Percentiles rank a stretch among this genome's conserved stretches.
phyloP scores from a whole-genome alignment of 768 basidiomycete species.

The Pleurotus giganteus region DNA sequence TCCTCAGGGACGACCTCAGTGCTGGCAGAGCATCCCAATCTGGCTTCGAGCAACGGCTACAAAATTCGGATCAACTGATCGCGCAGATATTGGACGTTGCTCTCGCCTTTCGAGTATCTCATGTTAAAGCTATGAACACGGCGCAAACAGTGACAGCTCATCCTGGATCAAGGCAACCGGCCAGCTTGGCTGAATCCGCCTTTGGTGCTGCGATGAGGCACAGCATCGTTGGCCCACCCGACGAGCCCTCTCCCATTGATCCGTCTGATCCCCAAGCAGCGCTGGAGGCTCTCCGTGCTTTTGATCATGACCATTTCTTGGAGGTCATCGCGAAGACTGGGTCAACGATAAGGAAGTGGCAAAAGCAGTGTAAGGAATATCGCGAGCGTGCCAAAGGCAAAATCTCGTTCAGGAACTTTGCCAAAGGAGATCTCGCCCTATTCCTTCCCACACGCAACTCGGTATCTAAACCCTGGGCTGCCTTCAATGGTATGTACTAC shows the following conservation, averaged over 20 bases:
- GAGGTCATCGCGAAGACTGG: slow-evolving; percentile 80
- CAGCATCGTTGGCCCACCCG: slow-evolving; percentile 47
- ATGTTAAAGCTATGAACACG: slow-evolving; percentile 66
- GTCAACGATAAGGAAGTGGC: slow-evolving; percentile 93
- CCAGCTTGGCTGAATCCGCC: slow-evolving; percentile 46
- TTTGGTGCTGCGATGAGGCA: slow-evolving; percentile 53
- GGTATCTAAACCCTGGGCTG: slow-evolving; percentile 93
- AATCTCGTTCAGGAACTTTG: slow-evolving; percentile 94
- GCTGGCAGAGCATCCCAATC: slow-evolving; percentile 67
- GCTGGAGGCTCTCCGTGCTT: slow-evolving; percentile 65
- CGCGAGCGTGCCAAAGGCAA: slow-evolving; percentile 94
- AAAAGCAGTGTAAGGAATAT: slow-evolving; percentile 95
- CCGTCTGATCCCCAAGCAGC: slow-evolving; percentile 72
- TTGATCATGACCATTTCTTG: slow-evolving; percentile 83
- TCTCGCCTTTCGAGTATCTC: slow-evolving; percentile 72
- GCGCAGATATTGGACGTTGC: slow-evolving; percentile 84
- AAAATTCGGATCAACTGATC: slow-evolving; percentile 64
- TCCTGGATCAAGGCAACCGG: slow-evolving; percentile 45
- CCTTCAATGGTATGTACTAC: slow-evolving; percentile 81
- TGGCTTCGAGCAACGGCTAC: slow-evolving; percentile 64
- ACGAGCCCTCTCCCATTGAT: slow-evolving; percentile 75
- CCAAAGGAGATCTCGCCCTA: slow-evolving; percentile 91
- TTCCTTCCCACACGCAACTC: slow-evolving; percentile 97
- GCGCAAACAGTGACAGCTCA: slow-evolving; percentile 58
- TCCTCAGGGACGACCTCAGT: slow-evolving; percentile 72